Conservation (phyloP, 2,329 filamentous ascomycete genomes). For the Trichoderma harzianum region DNA sequence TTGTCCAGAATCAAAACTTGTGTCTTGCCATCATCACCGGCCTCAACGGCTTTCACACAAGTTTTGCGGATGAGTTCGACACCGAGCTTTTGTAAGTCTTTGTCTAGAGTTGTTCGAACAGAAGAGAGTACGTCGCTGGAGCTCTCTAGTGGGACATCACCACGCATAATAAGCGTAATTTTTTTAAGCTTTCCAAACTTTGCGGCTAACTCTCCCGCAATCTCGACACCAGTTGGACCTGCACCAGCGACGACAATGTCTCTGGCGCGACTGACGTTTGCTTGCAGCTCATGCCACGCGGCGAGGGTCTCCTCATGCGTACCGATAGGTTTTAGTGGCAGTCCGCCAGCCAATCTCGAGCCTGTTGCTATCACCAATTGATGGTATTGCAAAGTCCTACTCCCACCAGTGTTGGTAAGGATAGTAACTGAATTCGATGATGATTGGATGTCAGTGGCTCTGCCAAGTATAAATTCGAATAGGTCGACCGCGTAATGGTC, state of each 20-base stretch:
- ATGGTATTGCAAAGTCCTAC: background rate
- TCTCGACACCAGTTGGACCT: background rate
- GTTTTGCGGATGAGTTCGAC: background rate
- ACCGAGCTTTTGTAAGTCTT: background rate
- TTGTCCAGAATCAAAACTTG: background rate
- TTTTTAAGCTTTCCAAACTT: background rate
- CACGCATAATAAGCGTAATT: background rate
- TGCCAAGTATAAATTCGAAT: background rate
- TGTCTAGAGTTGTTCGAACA: background rate
- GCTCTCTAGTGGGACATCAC: background rate
- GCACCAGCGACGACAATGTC: background rate
- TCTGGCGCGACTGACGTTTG: background rate
- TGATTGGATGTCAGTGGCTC: background rate
- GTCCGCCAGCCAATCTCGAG: background rate
- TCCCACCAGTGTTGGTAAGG: background rate
- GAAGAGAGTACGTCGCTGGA: background rate
- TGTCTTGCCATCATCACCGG: background rate
- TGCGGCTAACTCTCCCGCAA: background rate
- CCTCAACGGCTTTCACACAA: background rate
- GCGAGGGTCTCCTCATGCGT: background rate
- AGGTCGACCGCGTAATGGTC: background rate
- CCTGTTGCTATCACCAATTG: background rate
- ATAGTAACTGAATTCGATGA: background rate
- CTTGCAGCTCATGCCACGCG: background rate
- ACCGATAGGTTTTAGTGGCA: background rate